These are phyloP conservation scores for Zygotorulaspora danielsina DNA, from an alignment of 805 yeast genomes.

Conservation along the genomic window DNA sequence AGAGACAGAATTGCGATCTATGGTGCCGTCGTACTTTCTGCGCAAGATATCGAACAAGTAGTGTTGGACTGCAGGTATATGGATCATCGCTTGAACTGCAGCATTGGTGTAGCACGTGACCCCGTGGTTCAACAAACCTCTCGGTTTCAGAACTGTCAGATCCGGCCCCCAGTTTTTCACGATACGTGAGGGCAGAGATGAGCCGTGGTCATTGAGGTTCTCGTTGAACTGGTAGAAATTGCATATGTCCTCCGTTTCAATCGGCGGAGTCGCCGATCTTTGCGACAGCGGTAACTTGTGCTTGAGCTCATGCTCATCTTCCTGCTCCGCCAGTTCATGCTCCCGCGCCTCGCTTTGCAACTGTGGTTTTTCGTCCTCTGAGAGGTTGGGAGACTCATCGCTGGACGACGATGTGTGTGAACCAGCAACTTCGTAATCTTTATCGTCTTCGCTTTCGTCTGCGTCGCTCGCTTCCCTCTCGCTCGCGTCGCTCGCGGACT, in stretches of 20 bases:
- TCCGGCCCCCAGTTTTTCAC: constrained; percentile 67
- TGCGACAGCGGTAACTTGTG: constrained; percentile 23
- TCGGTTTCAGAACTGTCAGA: constrained; percentile 43
- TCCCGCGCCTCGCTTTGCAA: constrained; percentile 25
- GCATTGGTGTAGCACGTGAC: constrained; percentile 97
- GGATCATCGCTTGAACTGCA: constrained; percentile 86
- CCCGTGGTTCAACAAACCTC: constrained; percentile 82
- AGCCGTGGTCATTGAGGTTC: constrained; percentile 54
- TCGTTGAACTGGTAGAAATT: constrained; percentile 61
- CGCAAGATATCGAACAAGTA: constrained; percentile 64
- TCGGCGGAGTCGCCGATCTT: constrained; percentile 13
- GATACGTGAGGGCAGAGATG: constrained; percentile 54
- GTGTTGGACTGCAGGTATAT: constrained; percentile 85
- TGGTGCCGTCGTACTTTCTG: constrained; percentile 45
- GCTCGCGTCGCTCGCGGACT: constrained; percentile 30
- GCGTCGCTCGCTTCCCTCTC: constrained; percentile 32
- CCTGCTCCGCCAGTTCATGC: constrained; percentile 17
- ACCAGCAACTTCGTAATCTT: constrained; percentile 27
- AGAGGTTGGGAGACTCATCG: constrained; percentile 22
- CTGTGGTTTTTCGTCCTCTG: constrained; percentile 32
- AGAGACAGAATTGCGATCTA: constrained; percentile 57
- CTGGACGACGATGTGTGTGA: constrained; percentile 9
- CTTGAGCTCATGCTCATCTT: constrained; percentile 33
- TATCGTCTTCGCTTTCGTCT: constrained; percentile 35
- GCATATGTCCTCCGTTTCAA: constrained; percentile 48